Base-by-base conservation (phyloP, 2,329 filamentous ascomycete species). In the Karstenula rhodostoma region DNA sequence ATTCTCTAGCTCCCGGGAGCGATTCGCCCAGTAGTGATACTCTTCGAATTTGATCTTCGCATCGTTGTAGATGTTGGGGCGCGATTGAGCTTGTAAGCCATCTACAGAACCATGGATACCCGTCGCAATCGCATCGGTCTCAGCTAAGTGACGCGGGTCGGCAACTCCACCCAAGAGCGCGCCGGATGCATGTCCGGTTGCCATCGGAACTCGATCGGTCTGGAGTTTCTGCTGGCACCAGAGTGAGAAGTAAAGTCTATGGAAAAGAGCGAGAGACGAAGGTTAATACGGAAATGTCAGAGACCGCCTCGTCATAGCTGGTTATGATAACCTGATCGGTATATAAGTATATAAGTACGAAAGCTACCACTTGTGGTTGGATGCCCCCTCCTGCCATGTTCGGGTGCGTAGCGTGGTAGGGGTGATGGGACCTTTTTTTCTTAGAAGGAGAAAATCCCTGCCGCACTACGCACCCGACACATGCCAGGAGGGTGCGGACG, bases 11-110 rank as follows among this genome's bases (percentile, higher is more conserved):
- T 68, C 70, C 53, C 79, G 68, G 4, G 77, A 75, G 44, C 65
- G 67, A 22, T 74, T 68, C 9, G 79, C 78, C 64, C 77, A 80
- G 61, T 77, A 76, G n/a, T 71, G 59, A 55, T 80, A 80, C 51
- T 80, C 78, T 58, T 80, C 79, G 54, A 80, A 77, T 10, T 27
- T 49, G 59, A 71, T 71, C 3, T 55, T 63, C 13, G 61, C 59
- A 35, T 60, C 27, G 50, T 40, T 56, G 53, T 44, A 48, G 9
- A 23, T 12, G 48, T 35, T 51, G 10, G 17, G 12, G 4, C 19
- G 48, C 29, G 23, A 29, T 15, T 8, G 23, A 2, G 23, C 44
- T n/a, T 47, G 44, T 15, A 7, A 2, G 9, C 13, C 23, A 29
- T 47, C 44, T 47, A 23, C 23, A 29, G 44, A 27, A 47, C 23